phyloP scores from a whole-genome alignment of 306 rosid species.

The Vicia faba region DNA sequence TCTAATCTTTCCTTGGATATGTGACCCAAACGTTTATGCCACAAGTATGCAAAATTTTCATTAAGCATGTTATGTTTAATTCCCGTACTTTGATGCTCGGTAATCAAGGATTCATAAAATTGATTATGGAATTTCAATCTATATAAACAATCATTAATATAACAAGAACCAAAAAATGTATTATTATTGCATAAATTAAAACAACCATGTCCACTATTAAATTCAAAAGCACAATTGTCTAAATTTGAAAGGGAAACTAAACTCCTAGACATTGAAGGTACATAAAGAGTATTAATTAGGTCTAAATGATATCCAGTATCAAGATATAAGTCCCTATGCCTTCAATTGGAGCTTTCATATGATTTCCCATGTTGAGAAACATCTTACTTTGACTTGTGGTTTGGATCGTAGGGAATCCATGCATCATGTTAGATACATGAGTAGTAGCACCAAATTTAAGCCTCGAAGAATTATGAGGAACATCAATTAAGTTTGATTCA shows the following conservation, averaged over 20 bases:
- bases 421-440: no score
- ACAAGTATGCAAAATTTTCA: neutral
- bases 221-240: neutral
- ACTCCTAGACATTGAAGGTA: no score
- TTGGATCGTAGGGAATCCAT: slow-evolving; percentile 20
- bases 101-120: no score
- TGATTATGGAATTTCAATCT: no score
- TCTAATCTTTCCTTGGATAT: neutral
- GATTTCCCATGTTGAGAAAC: neutral
- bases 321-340: neutral
- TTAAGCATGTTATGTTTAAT: neutral
- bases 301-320: neutral
- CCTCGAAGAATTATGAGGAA: no score
- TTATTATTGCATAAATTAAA: neutral
- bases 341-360: neutral
- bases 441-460: no score
- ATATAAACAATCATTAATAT: no score
- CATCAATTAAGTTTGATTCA: no score
- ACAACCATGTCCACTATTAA: neutral
- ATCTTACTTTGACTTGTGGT: neutral
- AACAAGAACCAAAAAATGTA: neutral
- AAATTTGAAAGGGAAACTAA: no score
- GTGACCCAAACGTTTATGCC: neutral
- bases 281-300: no score
- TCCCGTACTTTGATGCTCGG: no score